phyloP scores from a whole-genome alignment of 192 early-diverging fungal species.

The Linnemannia exigua region DNA sequence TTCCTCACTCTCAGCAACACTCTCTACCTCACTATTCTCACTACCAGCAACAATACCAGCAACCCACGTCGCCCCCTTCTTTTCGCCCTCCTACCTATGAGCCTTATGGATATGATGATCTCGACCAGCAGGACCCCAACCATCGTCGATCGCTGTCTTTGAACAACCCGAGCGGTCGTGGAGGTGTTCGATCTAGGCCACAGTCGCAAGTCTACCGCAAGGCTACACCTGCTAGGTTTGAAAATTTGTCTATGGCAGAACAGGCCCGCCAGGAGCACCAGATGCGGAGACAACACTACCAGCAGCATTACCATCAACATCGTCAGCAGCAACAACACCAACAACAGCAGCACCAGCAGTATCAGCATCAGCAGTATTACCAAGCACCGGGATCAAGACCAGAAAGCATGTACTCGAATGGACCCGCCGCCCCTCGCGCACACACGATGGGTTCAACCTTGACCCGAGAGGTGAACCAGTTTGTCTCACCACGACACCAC shows the following conservation, averaged over 20 bases:
- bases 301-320: conserved; percentile 36
- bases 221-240: conserved; percentile 1
- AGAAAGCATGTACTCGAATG: neutral
- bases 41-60: neutral
- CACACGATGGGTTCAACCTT: neutral
- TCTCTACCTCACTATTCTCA: conserved; percentile 8
- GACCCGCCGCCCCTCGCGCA: neutral
- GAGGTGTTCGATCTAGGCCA: neutral
- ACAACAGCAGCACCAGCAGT: neutral
- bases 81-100: neutral
- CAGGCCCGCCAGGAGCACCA: conserved; percentile 38
- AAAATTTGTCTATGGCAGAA: conserved; percentile 33
- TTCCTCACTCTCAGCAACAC: neutral
- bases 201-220: neutral
- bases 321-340: conserved; percentile 26
- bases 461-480: neutral
- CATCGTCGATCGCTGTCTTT: conserved; percentile 27
- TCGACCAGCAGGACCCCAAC: neutral
- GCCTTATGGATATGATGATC: neutral
- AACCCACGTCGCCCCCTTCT: neutral
- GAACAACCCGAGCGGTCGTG: neutral
- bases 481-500: neutral
- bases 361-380: neutral
- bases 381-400: neutral
- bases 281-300: conserved; percentile 32